Evolutionary conservation across 768 basidiomycete species (phyloP).

Genomic region (Psilocybe cyanescens): DNA sequence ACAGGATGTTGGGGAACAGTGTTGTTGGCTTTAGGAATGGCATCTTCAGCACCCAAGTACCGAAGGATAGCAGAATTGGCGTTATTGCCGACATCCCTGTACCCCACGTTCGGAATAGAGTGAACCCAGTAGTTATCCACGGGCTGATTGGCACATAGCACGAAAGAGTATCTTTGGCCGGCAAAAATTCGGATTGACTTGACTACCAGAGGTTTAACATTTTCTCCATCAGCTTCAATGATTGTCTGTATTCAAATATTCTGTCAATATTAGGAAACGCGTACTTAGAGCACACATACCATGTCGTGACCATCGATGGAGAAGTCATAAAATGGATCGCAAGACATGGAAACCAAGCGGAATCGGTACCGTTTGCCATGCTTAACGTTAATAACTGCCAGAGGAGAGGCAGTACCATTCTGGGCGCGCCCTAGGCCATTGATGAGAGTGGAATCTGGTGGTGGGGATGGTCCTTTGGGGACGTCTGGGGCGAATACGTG

Average conservation of each 20-base stretch:
- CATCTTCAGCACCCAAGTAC: conserved; percentile 44
- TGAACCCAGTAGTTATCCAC: conserved; percentile 50
- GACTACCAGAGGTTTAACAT: conserved; percentile 38
- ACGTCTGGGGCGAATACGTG: conserved; percentile 26
- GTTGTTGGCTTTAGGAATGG: conserved; percentile 40
- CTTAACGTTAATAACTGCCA: conserved; percentile 43
- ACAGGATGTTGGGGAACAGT: conserved; percentile 32
- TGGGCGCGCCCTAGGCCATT: conserved; percentile 51
- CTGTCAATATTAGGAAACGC: not conserved
- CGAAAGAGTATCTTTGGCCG: conserved; percentile 50
- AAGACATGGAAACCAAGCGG: conserved; percentile 49
- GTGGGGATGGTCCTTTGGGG: conserved; percentile 31
- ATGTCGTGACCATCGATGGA: conserved; percentile 49
- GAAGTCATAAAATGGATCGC: conserved; percentile 46
- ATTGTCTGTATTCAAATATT: conserved; percentile 25
- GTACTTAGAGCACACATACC: conserved; percentile 18
- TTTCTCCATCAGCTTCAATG: conserved; percentile 45
- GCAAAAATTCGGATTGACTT: conserved; percentile 36
- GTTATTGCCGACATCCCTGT: conserved; percentile 29
- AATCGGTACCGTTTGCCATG: conserved; percentile 45
- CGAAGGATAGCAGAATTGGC: conserved; percentile 59
- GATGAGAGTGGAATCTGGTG: conserved; percentile 41
- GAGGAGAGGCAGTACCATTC: conserved; percentile 35
- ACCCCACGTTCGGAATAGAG: conserved; percentile 33
- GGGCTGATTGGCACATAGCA: conserved; percentile 39